Percentiles rank a stretch among this genome's conserved stretches.
These are phyloP conservation scores for Colletotrichum eleusines DNA, from an alignment of 2,329 filamentous ascomycete species.

Conservation along the genomic window DNA sequence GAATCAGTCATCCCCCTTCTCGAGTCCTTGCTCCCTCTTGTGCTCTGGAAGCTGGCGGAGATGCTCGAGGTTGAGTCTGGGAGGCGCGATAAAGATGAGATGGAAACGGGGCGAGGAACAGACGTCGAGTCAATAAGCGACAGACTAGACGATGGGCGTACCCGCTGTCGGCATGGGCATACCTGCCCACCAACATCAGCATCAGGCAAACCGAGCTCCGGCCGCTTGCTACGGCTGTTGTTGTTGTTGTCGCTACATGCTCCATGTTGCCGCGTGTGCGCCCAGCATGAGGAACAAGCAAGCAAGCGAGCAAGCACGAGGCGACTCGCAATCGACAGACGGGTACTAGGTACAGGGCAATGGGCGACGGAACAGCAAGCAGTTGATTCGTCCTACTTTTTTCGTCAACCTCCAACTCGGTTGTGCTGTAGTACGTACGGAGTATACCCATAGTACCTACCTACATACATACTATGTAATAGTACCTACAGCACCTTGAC, in stretches of 20 bases:
- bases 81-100: constrained; percentile 19
- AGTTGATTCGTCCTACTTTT: constrained; percentile 7
- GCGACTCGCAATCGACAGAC: not conserved
- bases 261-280: constrained; percentile 25
- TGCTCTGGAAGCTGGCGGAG: not conserved
- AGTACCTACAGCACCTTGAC: too few relatives aligned
- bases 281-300: not conserved
- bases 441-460: too few relatives aligned
- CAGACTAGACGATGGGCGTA: too few relatives aligned
- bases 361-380: not conserved
- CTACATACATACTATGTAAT: too few relatives aligned
- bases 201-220: not conserved
- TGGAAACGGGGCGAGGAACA: constrained; percentile 20
- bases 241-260: not conserved
- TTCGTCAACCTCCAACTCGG: constrained; percentile 38
- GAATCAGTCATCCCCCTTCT: too few relatives aligned
- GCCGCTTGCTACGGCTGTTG: not conserved
- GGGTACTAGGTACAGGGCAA: too few relatives aligned
- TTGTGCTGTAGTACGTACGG: too few relatives aligned
- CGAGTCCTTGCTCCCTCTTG: too few relatives aligned
- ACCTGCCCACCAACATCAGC: constrained; percentile 10
- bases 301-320: too few relatives aligned
- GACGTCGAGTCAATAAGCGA: not conserved
- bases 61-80: constrained; percentile 11
- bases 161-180: too few relatives aligned